Base-by-base conservation (phyloP, 768 basidiomycete species). In the Tricholoma matsutake region DNA sequence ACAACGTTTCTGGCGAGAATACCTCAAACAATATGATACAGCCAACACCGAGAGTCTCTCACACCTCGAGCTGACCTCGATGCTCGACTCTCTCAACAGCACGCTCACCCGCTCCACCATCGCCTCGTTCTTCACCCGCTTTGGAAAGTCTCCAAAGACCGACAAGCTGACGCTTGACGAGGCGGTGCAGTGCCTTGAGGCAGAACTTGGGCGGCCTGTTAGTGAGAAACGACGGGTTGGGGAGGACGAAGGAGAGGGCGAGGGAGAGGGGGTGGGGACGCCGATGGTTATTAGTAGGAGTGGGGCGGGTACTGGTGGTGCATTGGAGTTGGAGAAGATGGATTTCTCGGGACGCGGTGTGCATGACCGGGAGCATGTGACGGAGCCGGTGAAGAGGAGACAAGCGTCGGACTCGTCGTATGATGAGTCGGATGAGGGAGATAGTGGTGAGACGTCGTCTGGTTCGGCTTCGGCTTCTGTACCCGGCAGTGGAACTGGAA, bases 81-180 rank as follows among this genome's bases (percentile, higher is more conserved):
- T 98, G 92, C 88, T 99, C 45, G 96, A 98, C 76, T 96, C 96
- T 1, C 87, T 99, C 37, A 95, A 95, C 4, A 97, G 95, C 3
- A 98, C 96, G 0, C 83, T 98, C 54, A 91, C 90, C 6, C 75
- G 73, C 0, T 78, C 85, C 47, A 98, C 96, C 1, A 78, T 97
- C 60, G 82, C 89, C 65, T 81, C 82, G 13, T 98, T 96, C 82
- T 98, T 92, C 77, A 83, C 81, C 7, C 82, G 85, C 6, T 83
- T 80, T 67, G 81, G 81, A 59, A 93, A 92, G 72, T 75, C 80
- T 4, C 82, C 87, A 0, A 78, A 79, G 6, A 73, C 78, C 20
- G 95, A 87, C 61, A 88, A 93, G 66, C 75, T 99, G 32, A 88
- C 87, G 0, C 73, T 91, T 14, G 87, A 90, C 28, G 87, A 99